Evolutionary conservation across 192 early-diverging fungal genomes (phyloP).

Genomic region (Coemansia sp.): DNA sequence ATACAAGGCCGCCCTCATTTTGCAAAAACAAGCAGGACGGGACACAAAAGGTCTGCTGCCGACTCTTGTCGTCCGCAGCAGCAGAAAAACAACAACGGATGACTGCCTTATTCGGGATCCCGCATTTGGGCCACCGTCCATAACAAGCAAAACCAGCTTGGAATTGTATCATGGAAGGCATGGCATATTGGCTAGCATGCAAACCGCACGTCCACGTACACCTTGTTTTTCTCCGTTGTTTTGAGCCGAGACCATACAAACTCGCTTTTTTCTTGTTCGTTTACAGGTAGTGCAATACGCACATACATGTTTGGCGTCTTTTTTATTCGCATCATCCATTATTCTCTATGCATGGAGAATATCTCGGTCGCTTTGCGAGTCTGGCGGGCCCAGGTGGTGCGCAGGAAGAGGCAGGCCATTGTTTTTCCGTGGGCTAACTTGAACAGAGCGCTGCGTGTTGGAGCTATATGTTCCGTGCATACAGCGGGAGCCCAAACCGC

Average conservation of each 20-base stretch:
- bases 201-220: neutral
- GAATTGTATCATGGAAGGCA: conserved; percentile 7
- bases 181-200: conserved; percentile 5
- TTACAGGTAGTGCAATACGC: neutral
- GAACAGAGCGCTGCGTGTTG: neutral
- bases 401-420: neutral
- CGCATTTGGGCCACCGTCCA: neutral
- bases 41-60: neutral
- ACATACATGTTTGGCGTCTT: neutral
- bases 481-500: neutral
- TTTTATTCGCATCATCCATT: neutral
- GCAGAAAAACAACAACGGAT: neutral
- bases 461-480: neutral
- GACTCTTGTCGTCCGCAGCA: neutral
- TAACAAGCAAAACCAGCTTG: neutral
- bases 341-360: neutral
- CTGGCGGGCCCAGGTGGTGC: neutral
- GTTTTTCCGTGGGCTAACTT: too few species aligned
- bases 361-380: neutral
- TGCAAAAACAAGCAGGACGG: neutral
- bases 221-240: neutral
- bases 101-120: neutral
- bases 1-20: too few species aligned
- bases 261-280: neutral
- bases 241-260: neutral